Base-by-base conservation (phyloP, 345 rosid genomes). In the Noccaea bulbosa region DNA sequence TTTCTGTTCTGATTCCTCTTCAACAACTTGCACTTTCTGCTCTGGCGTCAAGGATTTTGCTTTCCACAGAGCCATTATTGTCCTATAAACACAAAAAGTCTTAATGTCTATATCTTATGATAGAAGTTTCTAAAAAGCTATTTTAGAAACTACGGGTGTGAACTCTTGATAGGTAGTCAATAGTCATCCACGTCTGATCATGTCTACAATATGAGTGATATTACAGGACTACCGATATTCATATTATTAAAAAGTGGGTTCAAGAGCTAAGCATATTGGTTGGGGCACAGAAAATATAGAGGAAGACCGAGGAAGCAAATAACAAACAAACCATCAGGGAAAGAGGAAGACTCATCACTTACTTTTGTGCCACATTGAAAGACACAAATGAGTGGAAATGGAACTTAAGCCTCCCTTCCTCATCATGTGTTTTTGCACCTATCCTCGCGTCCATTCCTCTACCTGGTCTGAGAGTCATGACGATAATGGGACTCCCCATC, bases 31-130 rank as follows among this genome's bases (percentile, higher is more conserved):
- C 79, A 89, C 94, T 81, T 91, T 94, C 90, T 91, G 97, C 81
- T 91, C 97, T 3, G 90, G 95, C 74, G 81, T 89, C 92, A 91
- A 82, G 32, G 96, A 84, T 77, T 92, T 85, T 54, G 96, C 96
- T 80, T 87, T 91, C 95, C 99, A 91, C 35, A 94, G 81, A 69
- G 97, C 99, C 95, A 89, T 91, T 78, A 94, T 91, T 65, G 99
- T 91, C 86, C 99, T 94, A 62, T 24, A 34, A 50, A 39, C 61
- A 55, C 16, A 55, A 40, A 33, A 56, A 11, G 39, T 43, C 34
- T 27, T 40, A 41, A 63, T 10, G 40, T 46, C 47, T 34, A 7
- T 45, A 14, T 27, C 57, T 45, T 27, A 54, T 24, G 57, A 14
- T 14, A 44, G 22, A 4, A 47, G 9, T 7, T 59, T 20, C 67